Evolutionary conservation across 345 rosid species (phyloP).

Genomic region (Euphorbia peplus): DNA sequence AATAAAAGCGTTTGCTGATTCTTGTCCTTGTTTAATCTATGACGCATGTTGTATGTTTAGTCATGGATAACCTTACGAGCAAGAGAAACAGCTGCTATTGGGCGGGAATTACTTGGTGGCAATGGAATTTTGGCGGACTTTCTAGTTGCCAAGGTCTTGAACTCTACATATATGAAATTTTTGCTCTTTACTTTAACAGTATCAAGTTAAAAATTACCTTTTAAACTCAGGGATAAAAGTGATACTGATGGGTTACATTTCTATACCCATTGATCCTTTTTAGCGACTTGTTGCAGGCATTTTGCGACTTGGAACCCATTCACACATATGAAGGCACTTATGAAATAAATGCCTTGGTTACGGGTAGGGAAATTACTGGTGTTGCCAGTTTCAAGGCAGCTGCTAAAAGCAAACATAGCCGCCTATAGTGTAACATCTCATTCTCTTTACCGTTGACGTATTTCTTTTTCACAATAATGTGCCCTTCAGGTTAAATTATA

Average conservation of each 20-base stretch:
- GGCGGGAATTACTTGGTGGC: constrained; percentile 93
- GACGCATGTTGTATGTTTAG: constrained; percentile 33
- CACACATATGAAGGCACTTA: constrained; percentile 94
- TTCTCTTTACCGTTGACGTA: neutral
- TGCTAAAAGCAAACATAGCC: constrained; percentile 44
- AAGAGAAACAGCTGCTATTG: constrained; percentile 75
- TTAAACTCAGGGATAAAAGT: neutral
- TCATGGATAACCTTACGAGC: constrained; percentile 76
- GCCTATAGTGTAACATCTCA: constrained; percentile 36
- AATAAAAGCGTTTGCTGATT: neutral
- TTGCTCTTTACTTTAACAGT: neutral
- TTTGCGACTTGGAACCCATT: constrained; percentile 96
- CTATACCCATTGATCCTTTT: neutral
- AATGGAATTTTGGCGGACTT: constrained; percentile 83
- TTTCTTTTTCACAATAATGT: neutral
- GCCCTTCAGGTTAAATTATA: neutral
- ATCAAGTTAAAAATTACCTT: neutral
- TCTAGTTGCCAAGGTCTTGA: constrained; percentile 84
- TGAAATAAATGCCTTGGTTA: constrained; percentile 83
- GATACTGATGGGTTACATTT: too few species aligned
- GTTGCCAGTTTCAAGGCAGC: constrained; percentile 81
- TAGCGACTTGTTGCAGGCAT: constrained; percentile 53
- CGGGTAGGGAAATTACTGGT: constrained; percentile 91
- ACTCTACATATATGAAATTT: constrained; percentile 2
- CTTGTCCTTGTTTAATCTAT: neutral